Evolutionary conservation across 2,329 filamentous ascomycete species (phyloP).

Genomic region (Paraphoma chrysanthemicola): DNA sequence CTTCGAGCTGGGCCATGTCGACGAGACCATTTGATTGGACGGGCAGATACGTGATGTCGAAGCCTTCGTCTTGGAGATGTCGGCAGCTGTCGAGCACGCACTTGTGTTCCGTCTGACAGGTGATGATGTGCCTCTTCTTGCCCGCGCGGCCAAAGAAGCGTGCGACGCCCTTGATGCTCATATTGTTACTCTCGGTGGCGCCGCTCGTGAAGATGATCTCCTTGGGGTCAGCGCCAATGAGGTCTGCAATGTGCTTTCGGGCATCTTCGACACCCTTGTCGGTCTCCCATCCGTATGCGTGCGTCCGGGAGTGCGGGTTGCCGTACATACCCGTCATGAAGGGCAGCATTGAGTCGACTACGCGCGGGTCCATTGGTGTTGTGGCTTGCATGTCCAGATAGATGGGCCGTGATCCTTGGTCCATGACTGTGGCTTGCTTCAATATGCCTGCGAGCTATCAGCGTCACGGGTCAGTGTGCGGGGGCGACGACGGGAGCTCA

Average conservation of each 20-base stretch:
- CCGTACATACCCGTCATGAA: conserved; percentile 93
- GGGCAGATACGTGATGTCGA: conserved; percentile 94
- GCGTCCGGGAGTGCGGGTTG: conserved; percentile 95
- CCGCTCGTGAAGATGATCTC: conserved; percentile 99
- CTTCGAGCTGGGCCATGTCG: conserved; percentile 82
- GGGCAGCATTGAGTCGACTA: conserved; percentile 95
- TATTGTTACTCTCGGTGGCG: conserved; percentile 98
- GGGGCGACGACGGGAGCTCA: conserved; percentile 30
- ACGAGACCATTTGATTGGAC: conserved; percentile 88
- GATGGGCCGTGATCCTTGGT: conserved; percentile 90
- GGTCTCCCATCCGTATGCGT: conserved; percentile 98
- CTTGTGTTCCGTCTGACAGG: conserved; percentile 97
- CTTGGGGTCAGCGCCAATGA: conserved; percentile 94
- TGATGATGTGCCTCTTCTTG: conserved; percentile 99
- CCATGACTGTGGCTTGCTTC: conserved; percentile 91
- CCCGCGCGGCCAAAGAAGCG: conserved; percentile 90
- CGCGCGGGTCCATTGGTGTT: conserved; percentile 90
- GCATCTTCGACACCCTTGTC: conserved; percentile 92
- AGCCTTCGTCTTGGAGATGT: conserved; percentile 95
- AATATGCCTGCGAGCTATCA: conserved; percentile 68
- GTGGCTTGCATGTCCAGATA: conserved; percentile 99
- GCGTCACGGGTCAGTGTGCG: conserved; percentile 7
- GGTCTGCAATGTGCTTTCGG: conserved; percentile 78
- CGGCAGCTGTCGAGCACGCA: conserved; percentile 97
- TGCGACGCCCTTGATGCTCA: conserved; percentile 98